Percentiles rank a stretch among this genome's conserved stretches.
These are phyloP conservation scores for Erigeron canadensis DNA, from an alignment of 129 eudicot genomes.

Conservation along the genomic window DNA sequence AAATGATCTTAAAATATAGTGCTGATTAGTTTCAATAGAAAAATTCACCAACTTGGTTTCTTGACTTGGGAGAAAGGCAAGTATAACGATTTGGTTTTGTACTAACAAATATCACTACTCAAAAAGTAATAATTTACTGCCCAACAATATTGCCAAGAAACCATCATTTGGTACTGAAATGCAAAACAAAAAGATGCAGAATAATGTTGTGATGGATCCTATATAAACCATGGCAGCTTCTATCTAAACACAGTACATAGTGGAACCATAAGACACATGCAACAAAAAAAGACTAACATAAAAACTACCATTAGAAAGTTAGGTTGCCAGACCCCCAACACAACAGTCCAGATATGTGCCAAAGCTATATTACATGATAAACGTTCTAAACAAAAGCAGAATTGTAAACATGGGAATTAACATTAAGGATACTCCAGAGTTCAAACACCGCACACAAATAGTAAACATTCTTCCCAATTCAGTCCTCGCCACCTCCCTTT, in stretches of 20 bases:
- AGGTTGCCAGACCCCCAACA: conserved; percentile 5
- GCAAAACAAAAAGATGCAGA: not conserved
- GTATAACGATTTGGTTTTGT: no score
- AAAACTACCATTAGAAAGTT: conserved; percentile 20
- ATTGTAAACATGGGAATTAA: not conserved
- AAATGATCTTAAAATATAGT: no score
- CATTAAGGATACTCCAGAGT: not conserved
- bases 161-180: not conserved
- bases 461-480: conserved; percentile 2
- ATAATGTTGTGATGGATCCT: not conserved
- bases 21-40: no score
- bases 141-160: not conserved
- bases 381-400: conserved; percentile 4
- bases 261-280: not conserved
- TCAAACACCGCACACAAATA: conserved; percentile 13
- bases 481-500: conserved; percentile 24
- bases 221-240: not conserved
- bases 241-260: not conserved
- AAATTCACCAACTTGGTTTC: no score
- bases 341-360: conserved; percentile 15
- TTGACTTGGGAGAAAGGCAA: no score
- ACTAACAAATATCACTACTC: not conserved
- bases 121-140: not conserved
- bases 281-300: conserved; percentile 4
- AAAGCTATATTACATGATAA: not conserved